Base-by-base conservation (phyloP, 23 red algal species). In the Gracilaria gracilis region DNA sequence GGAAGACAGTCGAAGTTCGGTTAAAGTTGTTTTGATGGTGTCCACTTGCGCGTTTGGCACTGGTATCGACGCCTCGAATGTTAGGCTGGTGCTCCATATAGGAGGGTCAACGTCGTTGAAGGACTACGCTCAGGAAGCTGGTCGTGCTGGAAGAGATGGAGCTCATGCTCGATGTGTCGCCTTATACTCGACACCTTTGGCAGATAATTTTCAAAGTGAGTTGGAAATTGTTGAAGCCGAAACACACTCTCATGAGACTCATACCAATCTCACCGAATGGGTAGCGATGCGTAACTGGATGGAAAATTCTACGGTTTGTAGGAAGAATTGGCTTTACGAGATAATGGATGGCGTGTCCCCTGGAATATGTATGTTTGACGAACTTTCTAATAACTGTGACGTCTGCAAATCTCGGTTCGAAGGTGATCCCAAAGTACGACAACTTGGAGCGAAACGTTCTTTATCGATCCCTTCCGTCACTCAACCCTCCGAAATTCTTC, bases 331-430 rank as follows among this genome's bases (percentile, higher is more conserved):
- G 40, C 48, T 76, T 24, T 76, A 76, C 16, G 20, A 7, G 2
- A 9, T 32, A 47, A 76, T 42, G 72, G 72, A 76, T 54, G 72
- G 72, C 1, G 24, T 27, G 9, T 48, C 21, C 1, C 48, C 72
- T 46, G 72, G 72, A 9, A 31, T 76, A 2, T 76, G 72, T 47
- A 48, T 48, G 19, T 76, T 76, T 47, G 31, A 76, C 47, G 35
- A 4, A 1, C 9, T 23, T 29, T 21, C 72, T 25, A 4, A 27
- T 1, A 51, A 54, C 42, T 76, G 72, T 29, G 72, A 28, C 47
- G 72, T 54, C 42, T 46, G 42, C 4, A 46, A 46, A 4, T 46
- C 42, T 46, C n/a, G n/a, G n/a, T n/a, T n/a, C n/a, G n/a, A n/a
- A n/a, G n/a, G n/a, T n/a, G n/a, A n/a, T n/a, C n/a, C n/a, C n/a